Evolutionary conservation across 2,329 filamentous ascomycete genomes (phyloP), one percentile per base, ranked within the genome.

Genomic region (Aureobasidium melanogenum): DNA sequence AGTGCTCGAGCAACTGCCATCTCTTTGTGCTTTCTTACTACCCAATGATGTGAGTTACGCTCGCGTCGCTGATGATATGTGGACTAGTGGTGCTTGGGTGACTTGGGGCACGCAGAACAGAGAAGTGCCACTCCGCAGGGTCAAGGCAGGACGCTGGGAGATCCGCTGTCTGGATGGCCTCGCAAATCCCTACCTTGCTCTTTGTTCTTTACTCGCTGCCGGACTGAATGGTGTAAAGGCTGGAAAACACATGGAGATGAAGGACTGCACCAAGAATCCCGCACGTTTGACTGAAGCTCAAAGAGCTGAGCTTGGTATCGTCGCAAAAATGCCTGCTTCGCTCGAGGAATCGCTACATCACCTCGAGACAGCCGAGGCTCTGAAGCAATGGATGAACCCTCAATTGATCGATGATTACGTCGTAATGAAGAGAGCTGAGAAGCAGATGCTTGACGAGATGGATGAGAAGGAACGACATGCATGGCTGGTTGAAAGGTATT

Each of bases 61-160:
- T 38, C 82, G 89, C 5, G 79, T 89, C 12, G 73, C 75, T 1
- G 85, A 91, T 58, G 82, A 88, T n/a, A 77, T 77, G 62, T 94
- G 89, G 89, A 82, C 88, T 0, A 88, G 88, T n/a, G 88, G 88
- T 0, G 82, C 85, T 8, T 92, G 87, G 85, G 82, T 92, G 0
- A 77, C 86, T 0, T 95, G 89, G 89, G 90, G 90, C 14, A 88
- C 84, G 5, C 86, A 94, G 73, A 94, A 94, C 71, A 84, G 88
- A 19, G 88, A 93, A 75, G 79, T 84, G 5, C 87, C 89, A 0
- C 76, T 95, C 10, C 82, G 89, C 14, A 86, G 87, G 70, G 81
- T 91, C 5, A 76, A 77, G 3, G 75, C 72, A 2, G 84, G 83
- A 22, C 86, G 90, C 68, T 95, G 89, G 87, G 90, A 95, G 73